Conservation (phyloP, 495 filamentous ascomycete genomes). For the Penicillium pulvis region DNA sequence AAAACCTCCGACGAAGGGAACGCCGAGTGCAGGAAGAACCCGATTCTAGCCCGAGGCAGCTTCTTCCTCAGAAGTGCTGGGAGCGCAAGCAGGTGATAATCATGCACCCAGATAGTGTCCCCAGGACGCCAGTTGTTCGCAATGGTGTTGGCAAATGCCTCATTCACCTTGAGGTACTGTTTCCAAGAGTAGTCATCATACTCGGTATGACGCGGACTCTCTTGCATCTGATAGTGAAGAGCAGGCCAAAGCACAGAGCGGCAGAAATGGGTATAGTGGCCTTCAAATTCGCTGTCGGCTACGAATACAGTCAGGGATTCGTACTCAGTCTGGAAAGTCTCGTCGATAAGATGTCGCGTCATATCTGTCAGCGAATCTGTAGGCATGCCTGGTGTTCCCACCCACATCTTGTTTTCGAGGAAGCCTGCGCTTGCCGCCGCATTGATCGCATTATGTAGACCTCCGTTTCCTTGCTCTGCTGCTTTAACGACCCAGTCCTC, state of each 20-base stretch:
- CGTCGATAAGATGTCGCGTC: constrained; percentile 73
- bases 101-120: constrained; percentile 87
- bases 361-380: constrained; percentile 73
- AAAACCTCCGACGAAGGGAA: constrained; percentile 94
- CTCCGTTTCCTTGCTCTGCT: constrained; percentile 84
- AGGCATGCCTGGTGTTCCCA: constrained; percentile 87
- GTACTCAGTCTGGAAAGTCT: constrained; percentile 71
- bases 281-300: constrained; percentile 81
- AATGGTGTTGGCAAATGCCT: constrained; percentile 83
- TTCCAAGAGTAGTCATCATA: constrained; percentile 95
- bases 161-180: constrained; percentile 83
- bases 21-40: constrained; percentile 88
- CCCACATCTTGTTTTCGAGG: constrained; percentile 69
- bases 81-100: constrained; percentile 85
- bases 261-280: constrained; percentile 87
- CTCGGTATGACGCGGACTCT: constrained; percentile 90
- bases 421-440: constrained; percentile 64
- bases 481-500: constrained; percentile 75
- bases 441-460: constrained; percentile 77
- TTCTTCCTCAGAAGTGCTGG: constrained; percentile 78
- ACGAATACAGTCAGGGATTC: constrained; percentile 78
- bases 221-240: constrained; percentile 92
- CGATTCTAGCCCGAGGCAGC: constrained; percentile 80
- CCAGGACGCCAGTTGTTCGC: constrained; percentile 81
- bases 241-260: constrained; percentile 85